Evolutionary conservation across 495 filamentous ascomycete genomes (phyloP).

Genomic region (Podospora tetraspora): DNA sequence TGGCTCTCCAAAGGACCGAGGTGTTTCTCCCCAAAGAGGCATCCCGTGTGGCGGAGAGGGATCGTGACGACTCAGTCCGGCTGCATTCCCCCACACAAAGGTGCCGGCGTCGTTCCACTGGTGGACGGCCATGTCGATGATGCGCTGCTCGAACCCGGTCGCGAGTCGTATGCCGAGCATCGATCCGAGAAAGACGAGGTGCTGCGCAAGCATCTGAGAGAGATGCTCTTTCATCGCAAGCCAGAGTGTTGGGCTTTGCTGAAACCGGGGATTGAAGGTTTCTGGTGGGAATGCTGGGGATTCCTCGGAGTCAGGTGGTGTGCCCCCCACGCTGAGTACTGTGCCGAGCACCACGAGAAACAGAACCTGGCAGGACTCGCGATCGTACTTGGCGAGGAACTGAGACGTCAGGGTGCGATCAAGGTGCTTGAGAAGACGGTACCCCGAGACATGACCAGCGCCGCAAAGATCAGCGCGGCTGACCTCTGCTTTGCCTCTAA

Average conservation of each 20-base stretch:
- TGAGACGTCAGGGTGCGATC: slow-evolving; percentile 30
- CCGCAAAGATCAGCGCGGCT: slow-evolving; percentile 10
- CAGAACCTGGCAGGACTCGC: slow-evolving; percentile 24
- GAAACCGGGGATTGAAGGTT: slow-evolving; percentile 15
- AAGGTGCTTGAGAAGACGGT: slow-evolving; percentile 23
- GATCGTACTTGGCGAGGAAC: slow-evolving; percentile 15
- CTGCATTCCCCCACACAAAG: slow-evolving; percentile 22
- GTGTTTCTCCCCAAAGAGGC: neutral
- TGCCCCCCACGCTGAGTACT: slow-evolving; percentile 24
- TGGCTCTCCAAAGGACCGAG: slow-evolving; percentile 11
- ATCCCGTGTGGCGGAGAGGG: too few species aligned
- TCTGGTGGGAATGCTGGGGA: slow-evolving; percentile 9
- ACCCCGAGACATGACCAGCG: slow-evolving; percentile 26
- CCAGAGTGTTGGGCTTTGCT: slow-evolving; percentile 31
- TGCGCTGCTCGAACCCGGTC: slow-evolving; percentile 24
- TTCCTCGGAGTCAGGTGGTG: slow-evolving; percentile 1
- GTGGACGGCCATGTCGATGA: slow-evolving; percentile 26
- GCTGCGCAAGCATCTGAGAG: slow-evolving; percentile 34
- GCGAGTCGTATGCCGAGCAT: slow-evolving; percentile 31
- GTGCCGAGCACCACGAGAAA: slow-evolving; percentile 31
- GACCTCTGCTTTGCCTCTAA: neutral
- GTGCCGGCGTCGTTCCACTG: slow-evolving; percentile 31
- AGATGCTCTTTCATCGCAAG: slow-evolving; percentile 32
- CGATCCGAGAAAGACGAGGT: slow-evolving; percentile 31
- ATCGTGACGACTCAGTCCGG: neutral